Conservation (phyloP, 1,284 basidiomycete genomes). For the Ganoderma meredithae region DNA sequence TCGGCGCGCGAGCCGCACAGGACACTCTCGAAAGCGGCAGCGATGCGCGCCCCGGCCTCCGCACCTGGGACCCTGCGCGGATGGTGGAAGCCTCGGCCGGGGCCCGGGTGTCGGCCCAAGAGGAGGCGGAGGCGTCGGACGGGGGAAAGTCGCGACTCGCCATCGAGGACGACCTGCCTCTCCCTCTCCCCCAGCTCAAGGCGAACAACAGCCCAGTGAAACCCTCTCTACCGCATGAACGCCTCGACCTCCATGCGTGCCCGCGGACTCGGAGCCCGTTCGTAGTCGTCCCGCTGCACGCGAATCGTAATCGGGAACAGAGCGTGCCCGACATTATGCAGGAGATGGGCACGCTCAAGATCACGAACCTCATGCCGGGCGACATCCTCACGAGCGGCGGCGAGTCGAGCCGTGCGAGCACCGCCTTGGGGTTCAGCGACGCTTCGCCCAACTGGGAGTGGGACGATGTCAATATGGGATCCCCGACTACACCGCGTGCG, state of each 20-base stretch:
- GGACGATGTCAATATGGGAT: constrained; percentile 34
- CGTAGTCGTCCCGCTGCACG: constrained; percentile 33
- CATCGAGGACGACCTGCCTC: constrained; percentile 1
- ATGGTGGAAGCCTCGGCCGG: neutral
- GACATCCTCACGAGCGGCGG: constrained; percentile 46
- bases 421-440: constrained; percentile 33
- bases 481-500: constrained; percentile 30
- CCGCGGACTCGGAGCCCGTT: constrained; percentile 36
- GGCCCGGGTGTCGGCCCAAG: no score
- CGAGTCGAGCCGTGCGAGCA: constrained; percentile 44
- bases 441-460: constrained; percentile 11
- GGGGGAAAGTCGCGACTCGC: constrained; percentile 8
- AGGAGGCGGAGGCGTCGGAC: neutral
- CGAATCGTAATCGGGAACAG: constrained; percentile 27
- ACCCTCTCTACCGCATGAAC: constrained; percentile 23
- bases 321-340: constrained; percentile 44
- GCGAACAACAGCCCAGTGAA: constrained; percentile 11
- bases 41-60: neutral
- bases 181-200: neutral
- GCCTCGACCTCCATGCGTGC: constrained; percentile 22
- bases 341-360: constrained; percentile 46
- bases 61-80: neutral
- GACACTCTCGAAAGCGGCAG: constrained; percentile 22
- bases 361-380: constrained; percentile 52
- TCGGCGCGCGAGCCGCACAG: constrained; percentile 19